phyloP scores from a whole-genome alignment of 208 protist species.

The Acanthamoeba quina region DNA sequence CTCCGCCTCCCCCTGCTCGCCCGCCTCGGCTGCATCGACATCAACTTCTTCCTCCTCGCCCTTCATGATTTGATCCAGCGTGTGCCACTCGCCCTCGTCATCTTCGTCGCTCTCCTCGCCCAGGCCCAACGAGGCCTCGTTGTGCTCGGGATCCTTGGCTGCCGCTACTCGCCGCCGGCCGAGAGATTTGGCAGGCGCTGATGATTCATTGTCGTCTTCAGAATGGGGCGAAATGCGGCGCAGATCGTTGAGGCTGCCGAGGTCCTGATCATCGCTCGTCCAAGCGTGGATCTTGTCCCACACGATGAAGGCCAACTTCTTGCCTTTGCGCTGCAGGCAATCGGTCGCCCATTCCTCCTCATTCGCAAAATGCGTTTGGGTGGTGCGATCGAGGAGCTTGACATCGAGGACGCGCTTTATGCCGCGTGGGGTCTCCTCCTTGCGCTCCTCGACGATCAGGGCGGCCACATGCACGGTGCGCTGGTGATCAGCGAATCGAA shows the following conservation, averaged over 20 bases:
- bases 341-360: slow-evolving; percentile 19
- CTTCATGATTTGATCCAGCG: slow-evolving; percentile 16
- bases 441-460: not conserved
- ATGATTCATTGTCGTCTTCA: not conserved
- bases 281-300: slow-evolving; percentile 46
- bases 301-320: not conserved
- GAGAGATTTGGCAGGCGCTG: not conserved
- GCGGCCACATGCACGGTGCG: not conserved
- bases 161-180: not conserved
- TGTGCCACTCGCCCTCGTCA: slow-evolving; percentile 25
- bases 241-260: slow-evolving; percentile 49
- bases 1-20: not conserved
- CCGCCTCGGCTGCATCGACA: not conserved
- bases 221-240: not conserved
- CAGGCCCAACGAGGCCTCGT: not conserved
- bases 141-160: not conserved
- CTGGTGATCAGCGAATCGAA: not conserved
- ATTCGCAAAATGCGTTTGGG: not conserved
- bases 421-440: not conserved
- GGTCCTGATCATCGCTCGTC: not conserved
- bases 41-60: not conserved
- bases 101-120: slow-evolving; percentile 21
- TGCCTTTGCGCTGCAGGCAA: not conserved
- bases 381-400: not conserved
- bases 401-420: not conserved